These are phyloP conservation scores for Tritrichomonas musculus DNA, from an alignment of 208 protist genomes.

Conservation along the genomic window DNA sequence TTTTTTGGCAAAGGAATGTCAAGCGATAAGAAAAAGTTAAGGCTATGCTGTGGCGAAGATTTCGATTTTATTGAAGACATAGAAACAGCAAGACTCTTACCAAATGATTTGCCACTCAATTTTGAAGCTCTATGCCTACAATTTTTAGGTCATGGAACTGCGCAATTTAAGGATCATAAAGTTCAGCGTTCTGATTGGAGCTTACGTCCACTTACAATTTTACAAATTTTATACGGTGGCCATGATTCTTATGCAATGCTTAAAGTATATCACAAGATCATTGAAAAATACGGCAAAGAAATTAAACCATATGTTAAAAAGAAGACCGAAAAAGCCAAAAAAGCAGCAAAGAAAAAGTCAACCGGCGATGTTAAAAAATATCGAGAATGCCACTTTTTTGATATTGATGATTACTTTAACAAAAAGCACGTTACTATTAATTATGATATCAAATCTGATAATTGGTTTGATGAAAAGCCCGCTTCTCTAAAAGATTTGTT, in stretches of 20 bases:
- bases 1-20: slow-evolving; percentile 11
- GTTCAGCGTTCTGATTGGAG: not conserved
- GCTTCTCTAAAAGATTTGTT: too few species aligned
- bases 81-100: not conserved
- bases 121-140: not conserved
- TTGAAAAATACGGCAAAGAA: too few species aligned
- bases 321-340: too few species aligned
- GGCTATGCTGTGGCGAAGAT: not conserved
- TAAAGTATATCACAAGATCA: too few species aligned
- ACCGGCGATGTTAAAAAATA: too few species aligned
- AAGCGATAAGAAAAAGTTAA: not conserved
- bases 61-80: slow-evolving; percentile 5
- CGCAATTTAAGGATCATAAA: slow-evolving; percentile 5
- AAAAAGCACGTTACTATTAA: too few species aligned
- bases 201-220: not conserved
- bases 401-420: too few species aligned
- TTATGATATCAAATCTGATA: too few species aligned
- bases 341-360: too few species aligned
- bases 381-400: too few species aligned
- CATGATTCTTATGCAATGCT: not conserved
- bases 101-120: not conserved
- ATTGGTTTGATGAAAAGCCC: too few species aligned
- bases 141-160: not conserved
- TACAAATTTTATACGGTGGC: not conserved
- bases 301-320: too few species aligned